Base-by-base conservation (phyloP, 805 yeast genomes). In the Starmerella potacharoeniae region DNA sequence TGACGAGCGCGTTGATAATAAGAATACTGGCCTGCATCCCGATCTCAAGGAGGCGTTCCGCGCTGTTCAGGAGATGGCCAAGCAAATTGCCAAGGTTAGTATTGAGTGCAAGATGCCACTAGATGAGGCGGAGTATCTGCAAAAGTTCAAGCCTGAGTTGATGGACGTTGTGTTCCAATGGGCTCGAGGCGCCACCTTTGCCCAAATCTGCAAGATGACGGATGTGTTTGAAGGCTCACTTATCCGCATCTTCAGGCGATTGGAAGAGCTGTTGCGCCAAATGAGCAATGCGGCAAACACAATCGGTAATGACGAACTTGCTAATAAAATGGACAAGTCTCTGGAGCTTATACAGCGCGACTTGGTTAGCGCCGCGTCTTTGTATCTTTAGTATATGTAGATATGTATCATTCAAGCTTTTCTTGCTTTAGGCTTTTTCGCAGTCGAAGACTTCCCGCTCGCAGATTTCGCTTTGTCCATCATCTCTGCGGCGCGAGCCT, bases 131-230 rank as follows among this genome's bases (percentile, higher is more conserved):
- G 97, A 90, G 55, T 93, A 93, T 66, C 84, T 93, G 42, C 96
- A 89, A 67, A 77, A 84, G 31, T 95, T 93, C 74, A 82, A 95
- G 71, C 84, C 89, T 17, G 96, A 93, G 67, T 76, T 93, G 58
- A 91, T 93, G 97, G 97, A 90, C 68, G 97, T 93, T 51, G 96
- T 93, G 1, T 88, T 74, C 69, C 86, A 91, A 49, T 93, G 99
- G 99, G 88, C 96, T 69, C 83, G 84, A 67, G 97, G 97, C 17
- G 96, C 96, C 6, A 75, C 93, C 0, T 93, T 93, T 70, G 91
- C 97, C 0, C 96, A 91, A 68, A 91, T 93, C 59, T 91, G 97
- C 73, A 91, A 91, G 70, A 89, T 93, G 96, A 93, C 98, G 0
- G 98, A 93, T 67, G 97, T 93, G 45, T 93, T 91, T 63, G 99